phyloP scores from a whole-genome alignment of 495 filamentous ascomycete genomes.

The Sphaerosporella brunnea region DNA sequence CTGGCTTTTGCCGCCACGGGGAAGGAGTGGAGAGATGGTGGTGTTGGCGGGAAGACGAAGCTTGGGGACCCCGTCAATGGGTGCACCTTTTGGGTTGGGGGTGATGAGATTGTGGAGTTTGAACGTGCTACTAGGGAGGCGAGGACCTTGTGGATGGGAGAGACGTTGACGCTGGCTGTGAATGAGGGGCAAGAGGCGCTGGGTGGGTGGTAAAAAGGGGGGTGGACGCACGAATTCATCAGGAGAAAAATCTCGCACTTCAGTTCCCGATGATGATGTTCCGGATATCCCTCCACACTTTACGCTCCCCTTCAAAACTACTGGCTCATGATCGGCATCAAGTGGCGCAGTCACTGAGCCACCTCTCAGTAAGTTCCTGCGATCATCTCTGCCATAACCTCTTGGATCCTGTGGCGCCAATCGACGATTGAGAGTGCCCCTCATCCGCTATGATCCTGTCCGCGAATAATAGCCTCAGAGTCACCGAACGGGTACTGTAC shows the following conservation, averaged over 20 bases:
- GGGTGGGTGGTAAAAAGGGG: conserved; percentile 1
- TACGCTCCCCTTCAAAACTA: neutral
- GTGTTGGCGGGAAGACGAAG: neutral
- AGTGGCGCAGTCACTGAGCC: neutral
- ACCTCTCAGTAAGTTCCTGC: neutral
- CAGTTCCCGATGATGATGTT: neutral
- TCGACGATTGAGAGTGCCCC: no score
- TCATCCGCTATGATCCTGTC: no score
- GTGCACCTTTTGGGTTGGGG: conserved; percentile 3
- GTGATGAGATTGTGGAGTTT: conserved; percentile 4
- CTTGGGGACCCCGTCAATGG: neutral
- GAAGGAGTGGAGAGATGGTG: conserved; percentile 6
- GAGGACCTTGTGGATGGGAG: conserved; percentile 1
- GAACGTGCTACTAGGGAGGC: neutral
- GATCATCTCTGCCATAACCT: no score
- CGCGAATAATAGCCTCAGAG: no score
- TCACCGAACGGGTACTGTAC: no score
- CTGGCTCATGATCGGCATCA: neutral
- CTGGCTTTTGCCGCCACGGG: conserved; percentile 3
- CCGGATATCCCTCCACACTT: neutral
- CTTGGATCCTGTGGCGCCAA: no score
- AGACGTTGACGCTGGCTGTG: neutral
- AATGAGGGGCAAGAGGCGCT: conserved; percentile 2
- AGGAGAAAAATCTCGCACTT: no score
- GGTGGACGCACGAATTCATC: no score